Evolutionary conservation across 169 alveolate species (phyloP).

Genomic region (Eimeria acervulina): DNA sequence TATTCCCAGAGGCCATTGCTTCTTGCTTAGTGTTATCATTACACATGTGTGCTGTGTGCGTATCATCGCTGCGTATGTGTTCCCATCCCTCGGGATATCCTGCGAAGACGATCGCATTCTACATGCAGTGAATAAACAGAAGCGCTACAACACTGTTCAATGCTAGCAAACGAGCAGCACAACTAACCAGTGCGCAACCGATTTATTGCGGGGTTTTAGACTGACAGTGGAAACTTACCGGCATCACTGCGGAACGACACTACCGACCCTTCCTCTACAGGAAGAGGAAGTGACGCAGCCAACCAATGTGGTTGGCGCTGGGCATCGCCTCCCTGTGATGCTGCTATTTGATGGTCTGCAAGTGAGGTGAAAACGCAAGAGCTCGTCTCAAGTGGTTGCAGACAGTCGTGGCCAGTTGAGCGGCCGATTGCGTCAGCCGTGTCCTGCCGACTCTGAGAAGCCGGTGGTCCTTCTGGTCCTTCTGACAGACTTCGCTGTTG

Average conservation of each 20-base stretch:
- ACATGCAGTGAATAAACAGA: background rate
- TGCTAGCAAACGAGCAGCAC: background rate
- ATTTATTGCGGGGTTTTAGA: background rate
- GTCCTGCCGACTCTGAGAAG: background rate
- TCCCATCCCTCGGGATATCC: conserved; percentile 68
- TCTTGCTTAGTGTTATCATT: background rate
- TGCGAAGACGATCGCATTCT: background rate
- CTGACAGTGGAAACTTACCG: background rate
- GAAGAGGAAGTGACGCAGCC: background rate
- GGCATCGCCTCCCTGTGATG: background rate
- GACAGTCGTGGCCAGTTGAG: background rate
- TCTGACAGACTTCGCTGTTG: background rate
- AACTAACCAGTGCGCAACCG: background rate
- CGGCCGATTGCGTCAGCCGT: background rate
- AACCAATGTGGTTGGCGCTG: background rate
- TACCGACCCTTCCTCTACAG: conserved; percentile 13
- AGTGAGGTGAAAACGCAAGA: background rate
- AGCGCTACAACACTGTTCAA: background rate
- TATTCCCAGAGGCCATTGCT: background rate
- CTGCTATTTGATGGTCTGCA: background rate
- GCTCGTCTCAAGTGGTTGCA: background rate
- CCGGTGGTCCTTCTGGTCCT: background rate
- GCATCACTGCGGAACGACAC: background rate
- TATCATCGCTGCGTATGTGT: conserved; percentile 63
- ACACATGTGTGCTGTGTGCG: background rate